These are phyloP conservation scores for Didymella arachidicola DNA, from an alignment of 2,329 filamentous ascomycete genomes.

Conservation along the genomic window DNA sequence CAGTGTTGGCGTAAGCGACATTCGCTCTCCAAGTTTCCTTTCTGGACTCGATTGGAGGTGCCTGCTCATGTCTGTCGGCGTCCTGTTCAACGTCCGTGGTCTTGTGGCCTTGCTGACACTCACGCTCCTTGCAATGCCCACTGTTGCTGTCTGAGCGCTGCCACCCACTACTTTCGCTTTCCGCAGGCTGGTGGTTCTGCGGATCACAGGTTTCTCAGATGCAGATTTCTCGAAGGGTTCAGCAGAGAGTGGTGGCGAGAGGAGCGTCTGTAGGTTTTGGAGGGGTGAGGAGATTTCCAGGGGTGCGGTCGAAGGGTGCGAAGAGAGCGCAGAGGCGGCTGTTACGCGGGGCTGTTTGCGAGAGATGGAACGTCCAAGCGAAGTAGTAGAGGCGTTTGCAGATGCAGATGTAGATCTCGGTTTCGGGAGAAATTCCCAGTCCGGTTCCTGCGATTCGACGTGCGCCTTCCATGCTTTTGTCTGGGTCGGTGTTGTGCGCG, in stretches of 20 bases:
- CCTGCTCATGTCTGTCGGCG: slow-evolving; percentile 13
- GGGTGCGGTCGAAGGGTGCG: slow-evolving; percentile 36
- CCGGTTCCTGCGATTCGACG: slow-evolving; percentile 38
- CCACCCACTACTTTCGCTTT: slow-evolving; percentile 11
- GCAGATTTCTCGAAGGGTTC: slow-evolving; percentile 5
- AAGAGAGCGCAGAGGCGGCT: slow-evolving; percentile 39
- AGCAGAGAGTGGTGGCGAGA: slow-evolving; percentile 30
- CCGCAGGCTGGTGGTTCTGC: slow-evolving; percentile 19
- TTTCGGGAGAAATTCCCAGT: slow-evolving; percentile 42
- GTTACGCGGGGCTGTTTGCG: slow-evolving; percentile 37
- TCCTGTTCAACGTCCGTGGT: slow-evolving; percentile 31
- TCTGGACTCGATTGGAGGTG: slow-evolving; percentile 26
- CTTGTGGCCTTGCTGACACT: slow-evolving; percentile 43
- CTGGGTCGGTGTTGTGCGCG: slow-evolving; percentile 22
- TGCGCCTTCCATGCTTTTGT: slow-evolving; percentile 31
- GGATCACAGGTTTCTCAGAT: slow-evolving; percentile 26
- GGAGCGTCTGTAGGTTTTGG: slow-evolving; percentile 29
- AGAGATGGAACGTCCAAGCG: slow-evolving; percentile 9
- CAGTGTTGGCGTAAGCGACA: slow-evolving; percentile 45
- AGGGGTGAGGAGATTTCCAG: slow-evolving; percentile 34
- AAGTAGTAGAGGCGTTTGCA: slow-evolving; percentile 6
- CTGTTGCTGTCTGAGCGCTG: slow-evolving; percentile 30
- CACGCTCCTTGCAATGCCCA: slow-evolving; percentile 45
- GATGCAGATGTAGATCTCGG: slow-evolving; percentile 20
- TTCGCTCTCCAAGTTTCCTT: slow-evolving; percentile 36